Evolutionary conservation across 805 yeast genomes (phyloP).

Genomic region (Hanseniaspora jakobsenii): DNA sequence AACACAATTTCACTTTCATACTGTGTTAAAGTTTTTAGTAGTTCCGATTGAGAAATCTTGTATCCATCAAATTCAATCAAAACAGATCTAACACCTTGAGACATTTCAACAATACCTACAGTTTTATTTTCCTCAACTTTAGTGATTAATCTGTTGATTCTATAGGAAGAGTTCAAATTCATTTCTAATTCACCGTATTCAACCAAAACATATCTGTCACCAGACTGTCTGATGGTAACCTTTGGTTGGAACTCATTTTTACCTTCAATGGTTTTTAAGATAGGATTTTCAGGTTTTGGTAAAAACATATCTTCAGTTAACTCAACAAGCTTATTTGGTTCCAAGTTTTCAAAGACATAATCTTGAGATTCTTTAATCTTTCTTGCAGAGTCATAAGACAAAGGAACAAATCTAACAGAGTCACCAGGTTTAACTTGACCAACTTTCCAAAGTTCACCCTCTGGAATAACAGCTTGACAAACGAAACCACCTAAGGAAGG

Average conservation of each 20-base stretch:
- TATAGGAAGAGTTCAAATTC: constrained; percentile 75
- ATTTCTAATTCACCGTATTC: constrained; percentile 85
- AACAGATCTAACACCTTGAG: constrained; percentile 93
- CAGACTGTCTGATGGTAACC: constrained; percentile 88
- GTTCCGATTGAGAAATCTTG: constrained; percentile 45
- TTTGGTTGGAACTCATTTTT: constrained; percentile 44
- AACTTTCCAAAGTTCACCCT: constrained; percentile 95
- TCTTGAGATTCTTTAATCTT: constrained; percentile 53
- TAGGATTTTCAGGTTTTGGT: constrained; percentile 52
- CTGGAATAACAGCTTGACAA: constrained; percentile 89
- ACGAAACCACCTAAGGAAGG: constrained; percentile 97
- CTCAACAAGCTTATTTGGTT: constrained; percentile 18
- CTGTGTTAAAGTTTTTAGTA: constrained; percentile 54
- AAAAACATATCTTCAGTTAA: constrained; percentile 29
- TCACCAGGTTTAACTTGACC: constrained; percentile 98
- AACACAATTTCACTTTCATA: constrained; percentile 65
- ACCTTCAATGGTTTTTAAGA: constrained; percentile 42
- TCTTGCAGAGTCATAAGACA: constrained; percentile 57
- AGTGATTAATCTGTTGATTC: constrained; percentile 72
- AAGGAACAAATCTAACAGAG: constrained; percentile 63
- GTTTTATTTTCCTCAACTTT: constrained; percentile 55
- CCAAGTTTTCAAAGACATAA: constrained; percentile 31
- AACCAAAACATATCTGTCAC: constrained; percentile 82
- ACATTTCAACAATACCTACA: constrained; percentile 83
- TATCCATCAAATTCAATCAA: constrained; percentile 69